Percentiles rank a stretch among this genome's conserved stretches.
Evolutionary conservation across 495 filamentous ascomycete species (phyloP).

Genomic region (Hypoxylon fragiforme): DNA sequence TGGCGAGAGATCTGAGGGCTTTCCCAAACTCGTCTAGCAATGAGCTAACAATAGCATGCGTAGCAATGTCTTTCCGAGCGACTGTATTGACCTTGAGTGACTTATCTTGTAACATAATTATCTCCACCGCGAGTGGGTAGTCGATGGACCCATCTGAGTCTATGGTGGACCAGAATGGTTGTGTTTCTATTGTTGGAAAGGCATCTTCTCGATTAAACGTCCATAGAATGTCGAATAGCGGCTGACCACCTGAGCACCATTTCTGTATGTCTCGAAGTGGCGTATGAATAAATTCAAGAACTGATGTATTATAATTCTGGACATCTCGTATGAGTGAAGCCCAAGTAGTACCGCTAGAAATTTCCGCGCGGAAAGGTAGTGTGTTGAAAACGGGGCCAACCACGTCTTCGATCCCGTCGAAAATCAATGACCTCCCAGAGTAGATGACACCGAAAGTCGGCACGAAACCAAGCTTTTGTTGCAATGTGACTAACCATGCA

Average conservation of each 20-base stretch:
- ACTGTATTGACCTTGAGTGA: slow-evolving; percentile 58
- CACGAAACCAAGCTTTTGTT: slow-evolving; percentile 38
- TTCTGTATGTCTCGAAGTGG: slow-evolving; percentile 73
- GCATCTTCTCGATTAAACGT: slow-evolving; percentile 68
- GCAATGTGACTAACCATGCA: slow-evolving; percentile 63
- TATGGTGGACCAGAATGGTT: slow-evolving; percentile 57
- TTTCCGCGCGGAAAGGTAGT: slow-evolving; percentile 64
- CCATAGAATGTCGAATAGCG: slow-evolving; percentile 82
- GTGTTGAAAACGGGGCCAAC: slow-evolving; percentile 94
- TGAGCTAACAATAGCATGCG: slow-evolving; percentile 28
- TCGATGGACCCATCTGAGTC: slow-evolving; percentile 56
- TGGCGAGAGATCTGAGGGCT: slow-evolving; percentile 33
- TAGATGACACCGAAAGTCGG: slow-evolving; percentile 67
- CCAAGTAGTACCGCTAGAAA: slow-evolving; percentile 53
- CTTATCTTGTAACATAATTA: slow-evolving; percentile 52
- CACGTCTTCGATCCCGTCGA: slow-evolving; percentile 65
- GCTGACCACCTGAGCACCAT: slow-evolving; percentile 60
- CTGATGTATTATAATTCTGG: slow-evolving; percentile 63
- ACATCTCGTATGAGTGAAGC: slow-evolving; percentile 54
- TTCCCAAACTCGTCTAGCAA: slow-evolving; percentile 49
- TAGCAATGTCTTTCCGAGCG: slow-evolving; percentile 48
- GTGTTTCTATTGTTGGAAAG: slow-evolving; percentile 20
- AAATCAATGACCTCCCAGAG: slow-evolving; percentile 68
- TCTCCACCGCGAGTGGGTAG: slow-evolving; percentile 77
- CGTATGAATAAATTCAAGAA: slow-evolving; percentile 69